These are phyloP conservation scores for Aureobasidium mangrovei DNA, from an alignment of 2,329 filamentous ascomycete species.

Conservation along the genomic window DNA sequence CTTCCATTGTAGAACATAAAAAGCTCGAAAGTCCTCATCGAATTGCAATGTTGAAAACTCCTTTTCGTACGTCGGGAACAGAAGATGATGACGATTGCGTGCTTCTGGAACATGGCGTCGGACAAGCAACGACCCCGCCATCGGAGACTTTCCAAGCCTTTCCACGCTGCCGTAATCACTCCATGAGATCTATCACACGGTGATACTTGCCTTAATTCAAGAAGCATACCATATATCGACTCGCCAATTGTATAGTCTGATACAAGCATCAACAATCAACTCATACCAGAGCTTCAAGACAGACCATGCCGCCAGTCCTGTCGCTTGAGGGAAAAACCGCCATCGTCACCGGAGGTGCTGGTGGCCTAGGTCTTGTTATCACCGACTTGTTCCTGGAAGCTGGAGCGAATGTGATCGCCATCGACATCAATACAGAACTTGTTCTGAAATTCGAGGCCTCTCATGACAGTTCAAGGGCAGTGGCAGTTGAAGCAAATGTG, in stretches of 20 bases:
- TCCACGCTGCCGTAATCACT: background rate
- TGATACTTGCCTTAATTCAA: background rate
- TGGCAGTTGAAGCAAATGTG: conserved; percentile 31
- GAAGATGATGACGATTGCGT: background rate
- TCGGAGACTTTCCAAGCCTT: background rate
- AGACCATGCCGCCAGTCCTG: background rate
- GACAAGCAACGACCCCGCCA: background rate
- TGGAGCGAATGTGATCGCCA: conserved; percentile 29
- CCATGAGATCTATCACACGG: background rate
- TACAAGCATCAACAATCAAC: background rate
- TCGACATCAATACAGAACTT: conserved; percentile 28
- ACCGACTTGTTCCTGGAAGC: conserved; percentile 25
- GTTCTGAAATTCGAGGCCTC: conserved; percentile 23
- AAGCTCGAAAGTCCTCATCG: background rate
- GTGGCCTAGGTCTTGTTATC: conserved; percentile 28
- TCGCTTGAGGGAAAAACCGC: conserved; percentile 22
- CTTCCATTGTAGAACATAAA: no score
- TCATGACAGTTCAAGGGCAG: conserved; percentile 19
- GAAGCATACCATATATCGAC: background rate
- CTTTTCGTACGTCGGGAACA: background rate
- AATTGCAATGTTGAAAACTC: background rate
- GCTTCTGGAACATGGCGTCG: background rate
- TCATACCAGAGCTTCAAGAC: background rate
- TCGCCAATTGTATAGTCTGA: background rate
- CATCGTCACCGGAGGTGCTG: conserved; percentile 27